Evolutionary conservation across 768 basidiomycete species (phyloP), one percentile per base, ranked within the genome.

Genomic region (Psilocybe cyanescens): DNA sequence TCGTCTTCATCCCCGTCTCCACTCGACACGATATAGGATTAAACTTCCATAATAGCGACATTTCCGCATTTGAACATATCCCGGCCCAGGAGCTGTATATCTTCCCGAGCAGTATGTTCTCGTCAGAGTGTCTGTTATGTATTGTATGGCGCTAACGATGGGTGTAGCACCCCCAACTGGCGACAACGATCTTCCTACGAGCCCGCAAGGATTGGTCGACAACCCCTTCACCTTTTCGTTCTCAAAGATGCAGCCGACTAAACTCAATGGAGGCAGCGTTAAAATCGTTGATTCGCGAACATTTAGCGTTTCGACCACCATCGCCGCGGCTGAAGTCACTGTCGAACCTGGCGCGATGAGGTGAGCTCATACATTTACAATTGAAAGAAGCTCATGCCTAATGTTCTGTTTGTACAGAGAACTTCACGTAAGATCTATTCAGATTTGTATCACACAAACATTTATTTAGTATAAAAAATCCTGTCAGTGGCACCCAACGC

Each of bases 401-500:
- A 58, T 12, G 31, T 33, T 31, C 16, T 17, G 19, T 16, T 53
- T 29, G 6, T 35, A 8, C 57, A 82, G 85, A 59, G 86, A 86
- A 67, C 74, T 86, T 58, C 86, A 88, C 71, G 84, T 83, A 69
- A 61, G 78, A 67, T 24, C 52, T 6, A 29, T 29, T 24, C 16
- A 44, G 12, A 54, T 35, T 12, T 50, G 2, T 35, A 35, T 48
- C 33, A 35, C 2, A 44, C 14, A 12, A 24, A 44, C 41, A 44
- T n/a, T 44, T 12, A 11, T 44, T 11, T 5, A 44, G n/a, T 50
- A 45, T 45, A 11, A 52, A 50, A 50, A 14, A 31, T 17, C 37
- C 4, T 45, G 24, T 5, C 58, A 88, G 86, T 90, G 89, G 89
- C 89, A 90, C 65, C 89, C 89, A 4, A 86, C 85, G 2, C 80